Evolutionary conservation across 2,329 filamentous ascomycete genomes (phyloP), one percentile per base, ranked within the genome.

Genomic region (Alternaria novae-zelandiae): DNA sequence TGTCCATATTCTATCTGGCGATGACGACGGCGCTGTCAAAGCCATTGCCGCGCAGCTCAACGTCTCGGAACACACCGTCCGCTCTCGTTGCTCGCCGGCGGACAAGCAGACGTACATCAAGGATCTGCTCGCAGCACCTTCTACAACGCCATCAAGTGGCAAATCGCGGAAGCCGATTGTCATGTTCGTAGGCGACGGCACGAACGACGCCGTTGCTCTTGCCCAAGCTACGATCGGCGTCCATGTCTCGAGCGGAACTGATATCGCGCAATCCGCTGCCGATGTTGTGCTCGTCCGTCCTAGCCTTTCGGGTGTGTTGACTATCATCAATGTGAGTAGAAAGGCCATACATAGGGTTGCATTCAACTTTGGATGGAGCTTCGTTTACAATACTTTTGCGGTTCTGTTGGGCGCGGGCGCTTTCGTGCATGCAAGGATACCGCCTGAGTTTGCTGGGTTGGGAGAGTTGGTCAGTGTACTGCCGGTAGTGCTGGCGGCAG

Each of bases 161-260:
- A 63, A 67, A 47, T 3, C 32, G 3, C 54, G 43, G 12, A 57
- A 65, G 50, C 67, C 72, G 0, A 69, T 85, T 3, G 85, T 92
- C 17, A 77, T 94, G 6, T 94, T 95, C 78, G 85, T 86, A 60
- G 92, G 92, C 41, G 91, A 96, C 70, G 92, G 92, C 1, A 94
- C 90, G n/a, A 95, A 95, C 74, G 92, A 95, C 70, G 91, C 92
- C 0, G 83, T 88, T 2, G 91, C 91, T 0, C 84, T 95, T 1
- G 88, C 90, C 0, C 87, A 89, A 72, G 90, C 92, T 1, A 87
- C 85, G 1, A 85, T 95, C 44, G 92, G 92, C 17, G 82, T 94
- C 0, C 89, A 92, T 69, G 87, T 95, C 75, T 86, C 85, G 60
- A 83, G 80, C 54, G 84, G 73, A 9, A 75, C 72, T 11, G 91